Evolutionary conservation across 163 green algal genomes (phyloP).

Genomic region (Scenedesmus sp.): DNA sequence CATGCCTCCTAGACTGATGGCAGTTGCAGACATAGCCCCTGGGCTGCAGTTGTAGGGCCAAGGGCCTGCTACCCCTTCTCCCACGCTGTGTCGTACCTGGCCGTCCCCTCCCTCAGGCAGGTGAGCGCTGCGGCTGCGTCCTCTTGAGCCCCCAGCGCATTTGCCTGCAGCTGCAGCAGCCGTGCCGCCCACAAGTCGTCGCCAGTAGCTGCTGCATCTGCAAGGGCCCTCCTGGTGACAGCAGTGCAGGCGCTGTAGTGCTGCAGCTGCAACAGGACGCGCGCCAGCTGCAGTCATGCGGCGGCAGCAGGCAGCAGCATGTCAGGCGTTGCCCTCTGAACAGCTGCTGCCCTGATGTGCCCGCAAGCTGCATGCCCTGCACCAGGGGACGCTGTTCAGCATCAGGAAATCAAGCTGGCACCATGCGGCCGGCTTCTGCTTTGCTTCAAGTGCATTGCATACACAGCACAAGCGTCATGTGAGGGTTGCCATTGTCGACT

Average conservation of each 20-base stretch:
- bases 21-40: too few relatives aligned
- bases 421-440: too few relatives aligned
- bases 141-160: constrained; percentile 26
- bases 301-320: neutral
- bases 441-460: too few relatives aligned
- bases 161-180: constrained; percentile 55
- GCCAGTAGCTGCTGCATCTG: constrained; percentile 35
- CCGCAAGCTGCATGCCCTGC: neutral
- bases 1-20: too few relatives aligned
- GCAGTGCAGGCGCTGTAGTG: constrained; percentile 50
- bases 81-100: too few relatives aligned
- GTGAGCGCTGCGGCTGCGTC: constrained; percentile 57
- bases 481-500: too few relatives aligned
- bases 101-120: constrained; percentile 36
- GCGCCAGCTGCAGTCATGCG: neutral
- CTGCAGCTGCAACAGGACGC: constrained; percentile 56
- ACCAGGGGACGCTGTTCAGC: neutral
- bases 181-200: constrained; percentile 23
- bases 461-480: too few relatives aligned
- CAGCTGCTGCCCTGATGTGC: neutral
- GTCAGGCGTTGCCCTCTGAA: neutral
- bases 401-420: too few relatives aligned
- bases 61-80: too few relatives aligned
- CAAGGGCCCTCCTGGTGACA: constrained; percentile 16
- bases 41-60: too few relatives aligned